Evolutionary conservation across 2,329 filamentous ascomycete genomes (phyloP), one percentile per base, ranked within the genome.

Genomic region (Didymella pomorum): DNA sequence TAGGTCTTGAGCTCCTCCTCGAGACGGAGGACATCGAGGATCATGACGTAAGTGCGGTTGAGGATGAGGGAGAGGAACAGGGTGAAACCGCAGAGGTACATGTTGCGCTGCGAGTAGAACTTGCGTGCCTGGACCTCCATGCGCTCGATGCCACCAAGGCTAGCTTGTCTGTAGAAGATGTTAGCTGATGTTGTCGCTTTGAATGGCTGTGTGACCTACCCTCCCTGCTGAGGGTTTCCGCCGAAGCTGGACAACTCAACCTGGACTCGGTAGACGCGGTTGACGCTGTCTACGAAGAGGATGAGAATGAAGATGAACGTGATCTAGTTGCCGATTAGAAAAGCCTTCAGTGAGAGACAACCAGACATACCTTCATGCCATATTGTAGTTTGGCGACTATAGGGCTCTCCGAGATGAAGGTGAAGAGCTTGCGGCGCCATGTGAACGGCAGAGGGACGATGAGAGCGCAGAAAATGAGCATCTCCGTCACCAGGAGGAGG

Each of bases 81-180:
- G 5, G 95, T 99, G 85, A 99, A 99, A 71, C 95, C 95, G 80
- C 95, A 98, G 62, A 99, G 93, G 83, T 99, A 99, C 95, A 99
- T 99, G 88, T 99, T 99, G 80, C 95, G 93, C 84, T 99, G 94
- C 62, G 93, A 97, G 86, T 99, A 99, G 85, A 99, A 99, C 82
- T 99, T 99, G 86, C 95, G 93, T 66, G 95, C 94, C 81, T 99
- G 95, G 51, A 98, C 94, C 82, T 99, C 95, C 86, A 96, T 93
- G 65, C 95, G 94, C 78, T 98, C 95, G 76, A 92, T 89, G 64
- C 95, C 81, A 45, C 80, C 94, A 71, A 97, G 87, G 60, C 93
- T 88, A 50, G 88, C 86, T 56, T 84, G 83, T 74, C 90, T 87
- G 68, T 64, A 50, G 29, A 7, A 2, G 20, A 1, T 23, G 53